Evolutionary conservation across 371 early-diverging fungal species (phyloP), one percentile per base, ranked within the genome.

Genomic region (Thermomucor indicae-seudaticae): DNA sequence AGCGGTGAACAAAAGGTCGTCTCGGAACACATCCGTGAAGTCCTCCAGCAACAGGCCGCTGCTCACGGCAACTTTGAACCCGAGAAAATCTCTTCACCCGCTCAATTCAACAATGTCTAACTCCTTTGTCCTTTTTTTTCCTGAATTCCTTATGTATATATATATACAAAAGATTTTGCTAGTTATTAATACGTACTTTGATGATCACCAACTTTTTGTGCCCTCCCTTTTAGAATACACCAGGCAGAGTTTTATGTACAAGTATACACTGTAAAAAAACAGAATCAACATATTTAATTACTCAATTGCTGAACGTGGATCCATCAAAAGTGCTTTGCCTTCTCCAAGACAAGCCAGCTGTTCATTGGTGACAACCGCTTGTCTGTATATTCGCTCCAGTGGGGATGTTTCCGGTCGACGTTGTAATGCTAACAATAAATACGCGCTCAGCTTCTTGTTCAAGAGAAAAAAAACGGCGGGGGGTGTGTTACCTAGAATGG

Each of bases 1-100:
- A 70, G 64, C 14, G 68, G 68, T 8, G 67, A 70, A 51, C 64
- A 70, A 38, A 64, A 62, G 28, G 48, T 71, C 27, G 50, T 75
- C 14, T 50, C 60, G 20, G 64, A 75, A 49, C 61, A 74, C 29
- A 55, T 74, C 7, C 45, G 60, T 28, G 62, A 58, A 23, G 60
- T 63, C 27, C 58, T 31, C 29, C 46, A 48, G 8, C 41, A 57
- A 8, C 37, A 49, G 12, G 30, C 24, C 19, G n/a, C n/a, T n/a
- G 50, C 56, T 23, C 56, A 56, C 30, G 56, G 56, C 11, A 22
- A 38, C 4, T 8, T 56, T 34, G 25, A 32, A 6, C 40, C 39
- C 6, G 50, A 50, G 31, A 49, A 50, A 20, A 49, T 56, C 16
- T 10, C 49, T 19, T 49, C 45, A 5, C 56, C 56, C 19, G 30